Base-by-base conservation (phyloP, 768 basidiomycete genomes). In the Psilocybe subaeruginosa region DNA sequence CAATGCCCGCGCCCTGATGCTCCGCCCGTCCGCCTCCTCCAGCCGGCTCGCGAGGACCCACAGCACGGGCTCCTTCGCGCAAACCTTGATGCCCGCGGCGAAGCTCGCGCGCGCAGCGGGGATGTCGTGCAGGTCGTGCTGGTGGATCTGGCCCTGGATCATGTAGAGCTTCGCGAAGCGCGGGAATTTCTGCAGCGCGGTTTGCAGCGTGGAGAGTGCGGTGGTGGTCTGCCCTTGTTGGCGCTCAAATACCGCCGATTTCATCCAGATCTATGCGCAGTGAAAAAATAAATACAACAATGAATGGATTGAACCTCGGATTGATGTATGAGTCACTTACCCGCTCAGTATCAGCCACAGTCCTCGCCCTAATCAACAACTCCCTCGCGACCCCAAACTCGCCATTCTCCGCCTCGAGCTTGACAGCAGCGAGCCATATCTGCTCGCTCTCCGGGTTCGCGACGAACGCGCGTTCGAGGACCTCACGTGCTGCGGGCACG, bases 401-500 rank as follows among this genome's bases (percentile, higher is more conserved):
- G 2, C 92, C 91, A 66, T 97, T 99, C 80, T 98, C 96, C 0
- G 95, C 93, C 71, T 98, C 97, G 4, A 98, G 81, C 74, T 99
- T 99, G 64, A 97, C 93, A 30, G 97, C 97, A 2, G 97, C 97
- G 56, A 99, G 78, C 95, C 96, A 99, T 69, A 99, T 98, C 65
- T 91, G 89, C 77, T 99, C 97, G 71, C 93, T 96, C 73, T 98
- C 95, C 11, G 95, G 93, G 71, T 99, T 99, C 58, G 94, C 93
- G 54, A 91, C 85, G 80, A 98, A 98, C 0, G 97, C 95, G 41
- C 84, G 84, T 62, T 90, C 93, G 12, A 99, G 87, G 12, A 97
- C 91, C 65, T 89, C 87, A 37, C 95, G 90, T 2, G 97, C 94
- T n/a, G 89, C 91, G 1, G 89, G 86, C 12, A 99, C 93, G 69